Base-by-base conservation (phyloP, 257 asterid species). In the Linderniella brevidens region DNA sequence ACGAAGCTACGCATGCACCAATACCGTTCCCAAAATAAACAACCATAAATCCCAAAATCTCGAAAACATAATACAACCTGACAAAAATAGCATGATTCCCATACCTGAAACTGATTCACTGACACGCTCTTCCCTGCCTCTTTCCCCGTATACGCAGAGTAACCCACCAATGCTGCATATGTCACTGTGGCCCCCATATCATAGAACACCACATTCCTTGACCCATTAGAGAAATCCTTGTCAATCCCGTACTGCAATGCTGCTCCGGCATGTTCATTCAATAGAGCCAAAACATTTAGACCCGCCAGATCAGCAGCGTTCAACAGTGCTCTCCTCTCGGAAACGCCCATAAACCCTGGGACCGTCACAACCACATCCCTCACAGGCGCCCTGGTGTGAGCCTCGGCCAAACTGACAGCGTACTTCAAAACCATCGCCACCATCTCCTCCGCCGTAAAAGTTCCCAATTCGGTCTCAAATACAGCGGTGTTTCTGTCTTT, bases 181-280 rank as follows among this genome's bases (percentile, higher is more conserved):
- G 96, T 79, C 59, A 79, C 79, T 72, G 69, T 72, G 2, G 98
- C 93, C 18, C 98, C 98, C 98, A 90, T 90, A 55, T 90, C 94
- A 41, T 90, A 90, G 58, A 90, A 85, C 43, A 90, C 78, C 39
- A 90, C 96, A 45, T 75, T 74, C 68, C 92, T 72, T 11, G 98
- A 75, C 37, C 79, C 96, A 41, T 90, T 76, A 0, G 92, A 67
- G 52, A 90, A 90, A 68, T 85, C 96, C 69, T 90, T 90, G 65
- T 90, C 96, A 60, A 90, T 90, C 57, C 98, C 96, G 50, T 90
- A 90, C 72, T 90, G 98, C 76, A 90, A 58, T n/a, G 98, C 96
- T 18, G 94, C 96, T 3, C 96, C 94, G 0, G 93, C 73, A 63
- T 90, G 93, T 68, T 90, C 98, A 57, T 85, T 81, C 60, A 90